Evolutionary conservation across 805 yeast species (phyloP).

Genomic region (Hanseniaspora guilliermondii): DNA sequence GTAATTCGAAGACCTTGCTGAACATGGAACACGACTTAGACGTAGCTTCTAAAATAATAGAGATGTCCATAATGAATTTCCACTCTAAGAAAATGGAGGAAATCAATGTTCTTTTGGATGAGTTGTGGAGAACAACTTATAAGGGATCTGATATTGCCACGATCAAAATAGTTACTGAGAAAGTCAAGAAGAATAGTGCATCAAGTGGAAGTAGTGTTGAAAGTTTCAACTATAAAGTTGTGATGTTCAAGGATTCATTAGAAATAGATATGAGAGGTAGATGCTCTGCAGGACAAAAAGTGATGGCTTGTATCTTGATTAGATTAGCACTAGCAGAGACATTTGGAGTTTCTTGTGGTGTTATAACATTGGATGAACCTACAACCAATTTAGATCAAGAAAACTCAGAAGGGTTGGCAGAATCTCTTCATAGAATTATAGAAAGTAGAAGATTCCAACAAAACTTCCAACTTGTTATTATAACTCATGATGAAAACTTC

Average conservation of each 20-base stretch:
- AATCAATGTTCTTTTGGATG: conserved; percentile 75
- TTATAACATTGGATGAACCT: conserved; percentile 94
- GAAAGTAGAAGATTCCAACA: conserved; percentile 60
- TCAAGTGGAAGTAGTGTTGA: conserved; percentile 29
- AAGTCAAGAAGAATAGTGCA: conserved; percentile 28
- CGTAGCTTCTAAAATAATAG: conserved; percentile 74
- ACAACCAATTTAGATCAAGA: conserved; percentile 89
- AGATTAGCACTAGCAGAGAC: conserved; percentile 89
- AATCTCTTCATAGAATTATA: conserved; percentile 62
- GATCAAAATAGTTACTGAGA: conserved; percentile 74
- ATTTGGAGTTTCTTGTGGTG: conserved; percentile 88
- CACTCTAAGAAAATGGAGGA: conserved; percentile 88
- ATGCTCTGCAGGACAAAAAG: conserved; percentile 97
- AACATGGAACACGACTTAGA: conserved; percentile 41
- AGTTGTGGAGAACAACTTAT: conserved; percentile 86
- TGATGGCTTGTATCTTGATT: conserved; percentile 80
- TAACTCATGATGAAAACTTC: conserved; percentile 92
- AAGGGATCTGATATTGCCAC: conserved; percentile 92
- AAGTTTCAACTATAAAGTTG: conserved; percentile 83
- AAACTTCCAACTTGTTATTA: conserved; percentile 88
- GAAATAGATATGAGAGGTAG: conserved; percentile 97
- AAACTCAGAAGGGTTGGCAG: conserved; percentile 78
- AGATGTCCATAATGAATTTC: conserved; percentile 83
- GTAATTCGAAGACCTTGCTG: conserved; percentile 3
- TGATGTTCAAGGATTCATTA: conserved; percentile 82